Conservation (phyloP, 768 basidiomycete genomes). For the Suillus bovinus region DNA sequence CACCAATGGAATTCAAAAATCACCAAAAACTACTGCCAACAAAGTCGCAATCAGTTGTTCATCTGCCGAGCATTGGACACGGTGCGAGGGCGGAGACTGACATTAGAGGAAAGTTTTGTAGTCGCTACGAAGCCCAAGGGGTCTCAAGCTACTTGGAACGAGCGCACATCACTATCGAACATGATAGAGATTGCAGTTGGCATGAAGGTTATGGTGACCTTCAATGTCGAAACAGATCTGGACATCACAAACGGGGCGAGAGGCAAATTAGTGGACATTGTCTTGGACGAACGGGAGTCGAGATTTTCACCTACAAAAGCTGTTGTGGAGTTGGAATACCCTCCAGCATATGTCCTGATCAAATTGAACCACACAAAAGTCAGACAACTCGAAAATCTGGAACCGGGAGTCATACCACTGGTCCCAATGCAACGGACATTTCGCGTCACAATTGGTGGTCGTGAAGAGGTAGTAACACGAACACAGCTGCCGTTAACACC, state of each 20-base stretch:
- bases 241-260: slow-evolving; percentile 39
- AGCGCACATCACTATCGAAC: neutral
- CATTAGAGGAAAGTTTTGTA: slow-evolving; percentile 16
- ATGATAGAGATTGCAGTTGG: neutral
- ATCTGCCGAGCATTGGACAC: slow-evolving; percentile 33
- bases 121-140: neutral
- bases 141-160: neutral
- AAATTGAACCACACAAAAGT: neutral
- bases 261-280: slow-evolving; percentile 26
- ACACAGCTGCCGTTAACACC: slow-evolving; percentile 35
- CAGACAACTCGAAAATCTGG: neutral
- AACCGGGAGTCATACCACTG: neutral
- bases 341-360: neutral
- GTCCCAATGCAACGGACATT: neutral
- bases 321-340: neutral
- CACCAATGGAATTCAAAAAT: slow-evolving; percentile 34
- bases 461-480: neutral
- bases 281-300: slow-evolving; percentile 32
- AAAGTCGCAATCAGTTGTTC: slow-evolving; percentile 23
- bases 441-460: neutral
- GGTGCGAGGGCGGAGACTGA: slow-evolving; percentile 4
- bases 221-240: slow-evolving; percentile 40
- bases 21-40: slow-evolving; percentile 27
- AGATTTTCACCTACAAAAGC: neutral
- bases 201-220: slow-evolving; percentile 9